Percentiles rank a stretch among this genome's conserved stretches.
Evolutionary conservation across 2,329 filamentous ascomycete species (phyloP).

Genomic region (Fusarium sp.): DNA sequence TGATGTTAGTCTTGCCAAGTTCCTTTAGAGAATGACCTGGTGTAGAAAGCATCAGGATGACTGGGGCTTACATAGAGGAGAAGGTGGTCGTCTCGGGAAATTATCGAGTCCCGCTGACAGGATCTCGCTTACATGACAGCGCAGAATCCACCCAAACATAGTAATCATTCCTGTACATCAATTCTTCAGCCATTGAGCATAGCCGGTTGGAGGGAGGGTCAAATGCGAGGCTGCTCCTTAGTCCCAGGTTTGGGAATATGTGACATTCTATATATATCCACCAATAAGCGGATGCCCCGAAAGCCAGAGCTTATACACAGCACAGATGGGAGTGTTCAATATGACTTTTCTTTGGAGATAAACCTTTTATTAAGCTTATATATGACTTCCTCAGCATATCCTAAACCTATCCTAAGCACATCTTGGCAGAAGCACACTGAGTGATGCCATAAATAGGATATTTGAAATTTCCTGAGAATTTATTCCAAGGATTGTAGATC

Average conservation of each 20-base stretch:
- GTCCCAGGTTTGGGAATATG: background rate
- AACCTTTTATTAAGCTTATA: too few relatives aligned
- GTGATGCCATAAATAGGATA: background rate
- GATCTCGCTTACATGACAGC: background rate
- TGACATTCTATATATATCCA: background rate
- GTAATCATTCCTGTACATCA: background rate
- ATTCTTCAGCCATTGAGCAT: background rate
- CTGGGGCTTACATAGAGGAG: background rate
- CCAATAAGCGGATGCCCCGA: background rate
- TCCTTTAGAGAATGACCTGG: background rate
- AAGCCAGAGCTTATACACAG: background rate
- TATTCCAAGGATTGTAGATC: background rate
- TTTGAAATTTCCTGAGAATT: background rate
- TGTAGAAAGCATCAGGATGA: background rate
- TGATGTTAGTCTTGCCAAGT: background rate
- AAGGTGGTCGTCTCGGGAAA: background rate
- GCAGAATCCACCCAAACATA: background rate
- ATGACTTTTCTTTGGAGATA: too few relatives aligned
- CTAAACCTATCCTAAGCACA: too few relatives aligned
- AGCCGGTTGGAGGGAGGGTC: background rate
- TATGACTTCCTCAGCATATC: too few relatives aligned
- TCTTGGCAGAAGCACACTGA: background rate
- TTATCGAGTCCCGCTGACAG: fast-evolving
- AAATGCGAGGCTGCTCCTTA: background rate
- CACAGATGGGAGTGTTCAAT: background rate